Conservation (phyloP, 2,329 filamentous ascomycete species). For the Aspergillus sp. region DNA sequence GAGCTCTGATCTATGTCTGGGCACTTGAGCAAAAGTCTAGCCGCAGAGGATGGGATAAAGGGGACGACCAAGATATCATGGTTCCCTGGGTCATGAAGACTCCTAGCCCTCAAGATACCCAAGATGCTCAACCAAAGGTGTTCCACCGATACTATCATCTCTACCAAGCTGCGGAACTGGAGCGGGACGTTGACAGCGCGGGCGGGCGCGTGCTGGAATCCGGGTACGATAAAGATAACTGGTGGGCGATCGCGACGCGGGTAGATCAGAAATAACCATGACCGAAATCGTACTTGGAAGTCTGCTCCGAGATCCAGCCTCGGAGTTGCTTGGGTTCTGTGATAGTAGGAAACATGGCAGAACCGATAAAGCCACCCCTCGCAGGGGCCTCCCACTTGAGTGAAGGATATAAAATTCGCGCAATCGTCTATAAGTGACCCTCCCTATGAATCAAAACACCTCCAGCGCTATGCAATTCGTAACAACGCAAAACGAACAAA, state of each 20-base stretch:
- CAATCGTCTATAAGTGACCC: conserved; percentile 30
- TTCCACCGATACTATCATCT: conserved; percentile 95
- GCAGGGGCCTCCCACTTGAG: background rate
- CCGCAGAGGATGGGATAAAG: conserved; percentile 83
- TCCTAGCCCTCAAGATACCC: conserved; percentile 45
- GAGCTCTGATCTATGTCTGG: conserved; percentile 87
- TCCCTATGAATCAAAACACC: conserved; percentile 35
- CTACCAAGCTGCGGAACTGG: conserved; percentile 82
- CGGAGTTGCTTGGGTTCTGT: conserved; percentile 18
- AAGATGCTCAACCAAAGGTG: conserved; percentile 15
- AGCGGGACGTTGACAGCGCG: conserved; percentile 71
- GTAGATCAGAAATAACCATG: conserved; percentile 21
- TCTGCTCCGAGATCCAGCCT: conserved; percentile 33
- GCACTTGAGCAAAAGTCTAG: conserved; percentile 87
- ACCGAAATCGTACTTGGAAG: conserved; percentile 11
- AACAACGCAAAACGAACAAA: conserved; percentile 24
- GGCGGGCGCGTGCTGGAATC: conserved; percentile 74
- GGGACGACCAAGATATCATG: conserved; percentile 83
- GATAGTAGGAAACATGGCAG: background rate
- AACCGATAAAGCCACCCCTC: conserved; percentile 2
- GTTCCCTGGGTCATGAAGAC: conserved; percentile 85
- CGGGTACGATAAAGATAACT: conserved; percentile 97
- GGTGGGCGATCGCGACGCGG: conserved; percentile 76
- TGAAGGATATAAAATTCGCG: conserved; percentile 13
- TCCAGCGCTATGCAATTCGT: conserved; percentile 42